A percentile compares a stretch with the other conserved stretches of the same genome.
Conservation (phyloP, 163 green algal species). For the Scenedesmus sp. region DNA sequence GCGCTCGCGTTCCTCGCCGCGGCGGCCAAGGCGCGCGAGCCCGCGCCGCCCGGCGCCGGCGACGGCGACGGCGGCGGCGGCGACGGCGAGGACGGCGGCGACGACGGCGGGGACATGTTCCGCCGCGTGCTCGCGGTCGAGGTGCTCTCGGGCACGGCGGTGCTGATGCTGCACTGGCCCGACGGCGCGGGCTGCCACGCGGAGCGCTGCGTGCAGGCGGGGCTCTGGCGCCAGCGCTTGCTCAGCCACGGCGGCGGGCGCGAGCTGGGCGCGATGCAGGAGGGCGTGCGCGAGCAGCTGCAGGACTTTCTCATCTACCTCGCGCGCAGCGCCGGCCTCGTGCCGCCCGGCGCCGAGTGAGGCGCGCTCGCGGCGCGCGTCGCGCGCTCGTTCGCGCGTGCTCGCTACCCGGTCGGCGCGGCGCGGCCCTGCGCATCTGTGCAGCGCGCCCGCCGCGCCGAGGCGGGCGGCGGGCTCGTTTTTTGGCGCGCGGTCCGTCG, state of each 20-base stretch:
- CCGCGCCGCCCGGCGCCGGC: too few species aligned
- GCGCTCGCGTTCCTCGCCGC: conserved; percentile 4
- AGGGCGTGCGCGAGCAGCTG: background rate
- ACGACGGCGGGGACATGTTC: background rate
- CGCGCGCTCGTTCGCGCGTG: too few species aligned
- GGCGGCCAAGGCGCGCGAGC: too few species aligned
- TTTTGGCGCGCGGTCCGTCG: too few species aligned
- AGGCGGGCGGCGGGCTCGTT: too few species aligned
- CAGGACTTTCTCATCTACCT: conserved; percentile 2
- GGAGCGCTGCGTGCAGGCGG: conserved; percentile 16
- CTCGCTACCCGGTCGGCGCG: too few species aligned
- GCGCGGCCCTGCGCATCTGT: too few species aligned
- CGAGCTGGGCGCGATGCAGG: background rate
- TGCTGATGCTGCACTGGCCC: conserved; percentile 32
- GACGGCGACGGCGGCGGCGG: background rate
- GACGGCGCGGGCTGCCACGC: background rate
- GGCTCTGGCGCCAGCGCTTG: conserved; percentile 26
- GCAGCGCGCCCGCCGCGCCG: too few species aligned
- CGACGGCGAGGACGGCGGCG: background rate
- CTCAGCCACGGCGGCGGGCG: background rate
- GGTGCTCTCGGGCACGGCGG: conserved; percentile 2
- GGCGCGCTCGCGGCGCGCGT: too few species aligned
- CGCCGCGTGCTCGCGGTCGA: background rate
- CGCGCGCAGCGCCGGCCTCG: too few species aligned
- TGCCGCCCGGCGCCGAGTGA: too few species aligned